Percentiles rank a stretch among this genome's conserved stretches.
Evolutionary conservation across 169 alveolate species (phyloP).

Genomic region (Blepharisma undulans): DNA sequence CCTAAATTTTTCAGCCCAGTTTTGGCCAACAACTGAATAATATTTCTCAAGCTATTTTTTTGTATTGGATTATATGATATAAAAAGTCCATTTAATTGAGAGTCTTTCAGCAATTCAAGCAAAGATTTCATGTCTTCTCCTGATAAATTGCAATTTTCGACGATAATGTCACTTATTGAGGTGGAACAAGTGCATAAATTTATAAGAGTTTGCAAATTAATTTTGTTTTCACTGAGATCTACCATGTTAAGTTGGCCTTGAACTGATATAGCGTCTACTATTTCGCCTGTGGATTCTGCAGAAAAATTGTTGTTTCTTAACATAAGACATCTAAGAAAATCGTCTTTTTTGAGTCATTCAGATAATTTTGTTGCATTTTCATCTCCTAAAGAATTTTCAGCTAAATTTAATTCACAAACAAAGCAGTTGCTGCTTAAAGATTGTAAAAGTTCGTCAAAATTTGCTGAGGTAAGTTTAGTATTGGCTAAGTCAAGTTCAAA

Average conservation of each 20-base stretch:
- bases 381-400: neutral
- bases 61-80: neutral
- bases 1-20: slow-evolving; percentile 16
- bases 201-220: neutral
- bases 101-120: neutral
- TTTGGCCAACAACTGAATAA: neutral
- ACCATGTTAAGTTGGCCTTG: neutral
- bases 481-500: neutral
- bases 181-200: neutral
- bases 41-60: neutral
- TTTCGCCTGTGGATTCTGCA: neutral
- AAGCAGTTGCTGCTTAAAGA: neutral
- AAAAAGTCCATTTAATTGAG: neutral
- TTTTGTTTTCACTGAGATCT: neutral
- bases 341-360: neutral
- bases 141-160: neutral
- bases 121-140: slow-evolving; percentile 16
- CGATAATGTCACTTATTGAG: neutral
- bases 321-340: neutral
- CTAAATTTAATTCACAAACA: neutral
- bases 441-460: neutral
- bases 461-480: neutral
- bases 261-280: neutral
- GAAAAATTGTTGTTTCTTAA: slow-evolving; percentile 3
- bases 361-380: neutral